These are phyloP conservation scores for Penicillium salamii DNA, from an alignment of 495 filamentous ascomycete genomes.

Conservation along the genomic window DNA sequence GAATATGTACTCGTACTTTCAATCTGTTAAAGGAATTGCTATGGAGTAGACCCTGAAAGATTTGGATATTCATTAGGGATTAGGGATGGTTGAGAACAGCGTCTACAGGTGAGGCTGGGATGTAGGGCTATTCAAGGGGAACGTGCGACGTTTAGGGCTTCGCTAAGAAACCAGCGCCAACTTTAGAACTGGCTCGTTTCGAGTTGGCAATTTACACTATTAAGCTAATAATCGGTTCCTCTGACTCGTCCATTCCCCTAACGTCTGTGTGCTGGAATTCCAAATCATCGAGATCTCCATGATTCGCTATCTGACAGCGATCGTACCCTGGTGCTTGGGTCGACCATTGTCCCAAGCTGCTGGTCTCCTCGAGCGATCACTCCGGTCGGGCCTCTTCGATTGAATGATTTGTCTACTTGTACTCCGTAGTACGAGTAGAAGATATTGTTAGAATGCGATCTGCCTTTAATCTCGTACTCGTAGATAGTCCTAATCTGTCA, in stretches of 20 bases:
- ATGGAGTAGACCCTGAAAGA: too few relatives aligned
- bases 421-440: too few relatives aligned
- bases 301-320: conserved; percentile 36
- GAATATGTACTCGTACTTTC: too few relatives aligned
- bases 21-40: too few relatives aligned
- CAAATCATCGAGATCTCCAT: conserved; percentile 18
- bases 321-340: conserved; percentile 37
- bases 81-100: too few relatives aligned
- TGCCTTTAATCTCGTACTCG: neutral
- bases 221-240: neutral
- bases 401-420: too few relatives aligned
- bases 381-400: conserved; percentile 14
- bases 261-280: conserved; percentile 25
- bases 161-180: conserved; percentile 1
- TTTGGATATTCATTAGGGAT: too few relatives aligned
- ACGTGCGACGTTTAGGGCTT: conserved; percentile 7
- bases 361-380: conserved; percentile 35
- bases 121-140: conserved; percentile 5
- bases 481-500: too few relatives aligned
- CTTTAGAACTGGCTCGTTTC: neutral
- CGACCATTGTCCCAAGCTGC: conserved; percentile 28
- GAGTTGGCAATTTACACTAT: neutral
- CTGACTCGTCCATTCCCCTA: conserved; percentile 18
- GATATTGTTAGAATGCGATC: neutral
- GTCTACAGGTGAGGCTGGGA: neutral